Base-by-base conservation (phyloP, 805 yeast genomes). In the Starmerella lactis-condensi region DNA sequence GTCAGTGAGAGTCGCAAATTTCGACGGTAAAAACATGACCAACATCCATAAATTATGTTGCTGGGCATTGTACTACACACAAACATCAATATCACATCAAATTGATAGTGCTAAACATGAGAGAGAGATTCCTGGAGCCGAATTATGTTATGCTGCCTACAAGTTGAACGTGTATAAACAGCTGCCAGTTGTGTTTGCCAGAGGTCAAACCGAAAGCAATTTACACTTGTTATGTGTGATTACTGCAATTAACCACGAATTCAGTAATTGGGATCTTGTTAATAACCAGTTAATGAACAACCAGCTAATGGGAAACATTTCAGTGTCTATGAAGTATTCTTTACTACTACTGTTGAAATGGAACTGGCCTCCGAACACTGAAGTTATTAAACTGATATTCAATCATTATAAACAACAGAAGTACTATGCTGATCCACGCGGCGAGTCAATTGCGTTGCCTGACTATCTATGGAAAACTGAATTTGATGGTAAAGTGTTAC, bases 371-470 rank as follows among this genome's bases (percentile, higher is more conserved):
- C 36, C 31, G 1, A 25, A 26, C 5, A 31, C 37, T 1, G 45
- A 38, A 4, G 16, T 41, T 1, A 24, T 40, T 6, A 22, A 27
- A 12, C 36, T 25, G 4, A 29, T 41, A 6, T 44, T 43, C 34
- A 32, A 33, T 8, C 40, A 19, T 12, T 41, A 35, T 14, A 41
- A 44, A 1, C 36, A 36, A n/a, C 40, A 32, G 19, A 35, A 34
- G 15, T 34, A 41, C 15, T 39, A 42, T 26, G 40, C 43, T 1
- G 48, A 44, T 22, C 41, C 45, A 2, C 22, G 27, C 1, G 43
- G 46, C 10, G 45, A 44, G 30, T 23, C 35, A 4, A 32, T 39
- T 4, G 40, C 41, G 27, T 28, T 45, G 10, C 47, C 50, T 1
- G 21, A 13, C 2, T 40, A 36, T 22, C 14, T 43, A 26, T 26